phyloP scores from a whole-genome alignment of 805 yeast species.

The Nematodospora valgi region DNA sequence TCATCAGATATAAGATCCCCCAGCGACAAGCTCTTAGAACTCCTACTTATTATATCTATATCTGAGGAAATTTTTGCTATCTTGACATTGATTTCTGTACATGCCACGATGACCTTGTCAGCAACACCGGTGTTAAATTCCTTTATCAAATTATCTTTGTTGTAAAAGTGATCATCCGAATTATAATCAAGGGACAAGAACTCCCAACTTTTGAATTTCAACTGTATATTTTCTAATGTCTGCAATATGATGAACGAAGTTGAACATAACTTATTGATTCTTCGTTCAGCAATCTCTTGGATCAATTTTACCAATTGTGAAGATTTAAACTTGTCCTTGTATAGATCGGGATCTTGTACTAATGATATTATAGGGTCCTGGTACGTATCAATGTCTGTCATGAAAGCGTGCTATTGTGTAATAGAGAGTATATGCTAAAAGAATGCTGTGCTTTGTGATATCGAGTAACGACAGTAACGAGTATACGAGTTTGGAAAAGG shows the following conservation, averaged over 20 bases:
- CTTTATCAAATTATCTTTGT: slow-evolving; percentile 14
- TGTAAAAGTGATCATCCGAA: slow-evolving; percentile 37
- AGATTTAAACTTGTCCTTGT: slow-evolving; percentile 38
- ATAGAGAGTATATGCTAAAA: neutral
- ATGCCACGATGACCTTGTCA: slow-evolving; percentile 48
- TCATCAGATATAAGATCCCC: slow-evolving; percentile 50
- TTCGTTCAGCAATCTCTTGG: slow-evolving; percentile 38
- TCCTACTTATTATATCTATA: slow-evolving; percentile 44
- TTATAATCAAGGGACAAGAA: slow-evolving; percentile 50
- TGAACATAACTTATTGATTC: slow-evolving; percentile 47
- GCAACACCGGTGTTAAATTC: slow-evolving; percentile 53
- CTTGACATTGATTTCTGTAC: slow-evolving; percentile 44
- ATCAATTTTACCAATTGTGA: slow-evolving; percentile 39
- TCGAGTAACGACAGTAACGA: too few species aligned
- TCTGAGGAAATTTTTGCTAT: slow-evolving; percentile 42
- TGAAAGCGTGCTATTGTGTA: slow-evolving; percentile 2
- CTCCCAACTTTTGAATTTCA: slow-evolving; percentile 51
- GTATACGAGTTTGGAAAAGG: too few species aligned
- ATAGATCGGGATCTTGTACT: slow-evolving; percentile 48
- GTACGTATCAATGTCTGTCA: slow-evolving; percentile 26
- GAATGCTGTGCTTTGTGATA: too few species aligned
- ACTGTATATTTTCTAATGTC: slow-evolving; percentile 47
- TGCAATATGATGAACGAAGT: slow-evolving; percentile 45
- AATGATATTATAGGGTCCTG: slow-evolving; percentile 47
- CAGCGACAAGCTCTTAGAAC: slow-evolving; percentile 39